Evolutionary conservation across 192 early-diverging fungal species (phyloP).

Genomic region (Rhizoclosmatium globosum): DNA sequence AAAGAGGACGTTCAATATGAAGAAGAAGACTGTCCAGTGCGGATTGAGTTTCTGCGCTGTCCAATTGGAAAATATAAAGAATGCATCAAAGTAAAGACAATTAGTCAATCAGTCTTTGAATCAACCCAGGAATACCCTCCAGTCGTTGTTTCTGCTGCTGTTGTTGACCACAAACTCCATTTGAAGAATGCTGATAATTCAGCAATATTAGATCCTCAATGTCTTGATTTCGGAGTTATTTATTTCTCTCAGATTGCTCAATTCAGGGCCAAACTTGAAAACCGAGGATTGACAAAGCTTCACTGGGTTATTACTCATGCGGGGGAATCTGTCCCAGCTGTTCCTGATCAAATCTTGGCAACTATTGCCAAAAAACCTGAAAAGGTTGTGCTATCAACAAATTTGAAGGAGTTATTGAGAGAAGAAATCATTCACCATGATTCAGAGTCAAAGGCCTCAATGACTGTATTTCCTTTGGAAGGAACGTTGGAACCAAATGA

Average conservation of each 20-base stretch:
- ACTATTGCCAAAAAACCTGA: neutral
- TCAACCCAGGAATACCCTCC: neutral
- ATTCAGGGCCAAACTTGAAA: slow-evolving; percentile 48
- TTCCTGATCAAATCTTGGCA: slow-evolving; percentile 25
- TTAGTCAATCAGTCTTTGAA: neutral
- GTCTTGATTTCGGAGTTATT: slow-evolving; percentile 51
- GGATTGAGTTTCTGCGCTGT: slow-evolving; percentile 43
- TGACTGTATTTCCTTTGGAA: slow-evolving; percentile 53
- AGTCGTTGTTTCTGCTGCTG: slow-evolving; percentile 26
- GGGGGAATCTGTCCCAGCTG: slow-evolving; percentile 47
- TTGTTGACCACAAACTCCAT: slow-evolving; percentile 50
- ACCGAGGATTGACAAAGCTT: slow-evolving; percentile 34
- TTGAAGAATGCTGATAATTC: slow-evolving; percentile 29
- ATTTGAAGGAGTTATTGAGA: neutral
- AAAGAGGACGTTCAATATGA: neutral
- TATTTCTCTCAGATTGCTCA: slow-evolving; percentile 52
- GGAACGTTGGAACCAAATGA: slow-evolving; percentile 45
- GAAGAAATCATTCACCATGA: slow-evolving; percentile 4
- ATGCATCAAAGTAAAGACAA: slow-evolving; percentile 38
- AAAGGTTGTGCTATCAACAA: too few species aligned
- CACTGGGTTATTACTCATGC: slow-evolving; percentile 57
- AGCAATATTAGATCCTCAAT: slow-evolving; percentile 35
- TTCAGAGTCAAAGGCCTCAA: slow-evolving; percentile 38
- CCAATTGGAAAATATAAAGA: slow-evolving; percentile 35
- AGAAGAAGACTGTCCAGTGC: slow-evolving; percentile 14